Evolutionary conservation across 2,329 filamentous ascomycete species (phyloP).

Genomic region (Penicillium sp.): DNA sequence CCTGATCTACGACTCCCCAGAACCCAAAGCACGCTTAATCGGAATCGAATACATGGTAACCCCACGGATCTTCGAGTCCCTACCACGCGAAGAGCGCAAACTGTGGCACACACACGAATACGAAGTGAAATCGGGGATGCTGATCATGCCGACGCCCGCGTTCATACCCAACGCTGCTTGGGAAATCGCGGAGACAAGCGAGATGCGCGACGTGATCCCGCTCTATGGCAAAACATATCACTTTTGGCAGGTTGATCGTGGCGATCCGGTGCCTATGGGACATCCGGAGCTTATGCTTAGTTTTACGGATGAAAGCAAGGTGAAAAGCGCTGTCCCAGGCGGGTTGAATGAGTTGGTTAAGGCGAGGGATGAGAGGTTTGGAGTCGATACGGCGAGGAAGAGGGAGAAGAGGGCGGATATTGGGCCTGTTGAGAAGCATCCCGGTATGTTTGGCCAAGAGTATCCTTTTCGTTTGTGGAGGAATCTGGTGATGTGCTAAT

Average conservation of each 20-base stretch:
- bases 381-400: constrained; percentile 58
- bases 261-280: constrained; percentile 67
- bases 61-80: constrained; percentile 67
- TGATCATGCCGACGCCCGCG: constrained; percentile 46
- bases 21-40: constrained; percentile 72
- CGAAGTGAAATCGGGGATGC: constrained; percentile 51
- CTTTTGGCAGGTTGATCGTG: constrained; percentile 82
- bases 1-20: constrained; percentile 77
- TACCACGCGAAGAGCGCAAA: constrained; percentile 69
- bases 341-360: constrained; percentile 46
- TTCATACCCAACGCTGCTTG: constrained; percentile 62
- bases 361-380: constrained; percentile 61
- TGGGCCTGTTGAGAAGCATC: constrained; percentile 34
- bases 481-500: constrained; percentile 10
- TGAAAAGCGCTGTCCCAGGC: constrained; percentile 29
- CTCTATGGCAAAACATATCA: constrained; percentile 87
- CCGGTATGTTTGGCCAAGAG: constrained; percentile 37
- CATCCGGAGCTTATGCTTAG: constrained; percentile 69
- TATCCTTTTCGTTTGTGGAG: too few species aligned
- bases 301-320: constrained; percentile 44
- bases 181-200: constrained; percentile 76
- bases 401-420: constrained; percentile 59
- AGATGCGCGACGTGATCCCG: constrained; percentile 77
- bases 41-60: constrained; percentile 90
- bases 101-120: constrained; percentile 77